Conservation (phyloP, 1,284 basidiomycete genomes). For the Ustilago lituana region DNA sequence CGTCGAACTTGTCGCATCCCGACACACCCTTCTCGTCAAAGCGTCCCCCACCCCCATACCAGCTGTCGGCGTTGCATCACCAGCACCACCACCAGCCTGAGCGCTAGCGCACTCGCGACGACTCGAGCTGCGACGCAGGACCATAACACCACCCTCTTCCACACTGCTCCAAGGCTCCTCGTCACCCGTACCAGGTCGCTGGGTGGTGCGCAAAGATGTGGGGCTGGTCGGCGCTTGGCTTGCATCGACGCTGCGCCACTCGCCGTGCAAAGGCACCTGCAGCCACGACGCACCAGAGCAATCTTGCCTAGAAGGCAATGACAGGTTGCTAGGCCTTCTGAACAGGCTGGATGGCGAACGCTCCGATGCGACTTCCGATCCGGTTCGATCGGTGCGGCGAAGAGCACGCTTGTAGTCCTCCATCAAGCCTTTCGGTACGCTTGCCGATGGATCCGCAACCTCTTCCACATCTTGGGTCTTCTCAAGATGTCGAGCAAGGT, state of each 20-base stretch:
- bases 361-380: conserved; percentile 8
- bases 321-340: conserved; percentile 24
- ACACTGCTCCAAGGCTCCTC: conserved; percentile 33
- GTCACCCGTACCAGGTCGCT: conserved; percentile 30
- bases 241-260: conserved; percentile 27
- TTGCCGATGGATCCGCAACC: conserved; percentile 50
- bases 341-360: conserved; percentile 24
- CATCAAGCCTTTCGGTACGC: conserved; percentile 51
- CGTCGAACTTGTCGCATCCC: conserved; percentile 12
- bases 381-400: conserved; percentile 12
- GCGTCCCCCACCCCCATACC: no score
- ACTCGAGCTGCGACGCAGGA: conserved; percentile 35
- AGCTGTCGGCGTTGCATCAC: background rate
- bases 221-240: conserved; percentile 18
- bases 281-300: conserved; percentile 23
- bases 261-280: conserved; percentile 30
- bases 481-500: conserved; percentile 54
- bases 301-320: conserved; percentile 16
- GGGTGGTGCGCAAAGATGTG: conserved; percentile 13
- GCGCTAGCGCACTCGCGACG: conserved; percentile 15
- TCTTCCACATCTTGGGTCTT: conserved; percentile 52
- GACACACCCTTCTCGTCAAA: conserved; percentile 8
- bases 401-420: conserved; percentile 59
- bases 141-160: conserved; percentile 26
- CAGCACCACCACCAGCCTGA: background rate